phyloP scores from a whole-genome alignment of 2,329 filamentous ascomycete genomes.

The Clonostachys rhizophaga region DNA sequence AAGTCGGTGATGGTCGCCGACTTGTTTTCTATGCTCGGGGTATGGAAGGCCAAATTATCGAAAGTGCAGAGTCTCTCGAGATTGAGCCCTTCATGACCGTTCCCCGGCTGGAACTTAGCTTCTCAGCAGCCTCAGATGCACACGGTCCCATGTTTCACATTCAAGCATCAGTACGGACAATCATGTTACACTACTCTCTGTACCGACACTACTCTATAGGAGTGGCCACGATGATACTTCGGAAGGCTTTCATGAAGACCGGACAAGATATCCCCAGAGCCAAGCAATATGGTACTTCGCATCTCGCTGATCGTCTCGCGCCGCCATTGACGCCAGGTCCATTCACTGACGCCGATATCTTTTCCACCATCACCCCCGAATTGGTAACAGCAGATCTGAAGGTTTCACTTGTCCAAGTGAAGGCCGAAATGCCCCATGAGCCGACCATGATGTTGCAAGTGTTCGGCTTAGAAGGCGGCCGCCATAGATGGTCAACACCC shows the following conservation, averaged over 20 bases:
- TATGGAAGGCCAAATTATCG: slow-evolving; percentile 86
- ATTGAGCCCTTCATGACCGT: slow-evolving; percentile 80
- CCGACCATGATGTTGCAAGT: slow-evolving; percentile 90
- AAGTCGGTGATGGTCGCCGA: slow-evolving; percentile 71
- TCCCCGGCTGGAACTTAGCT: slow-evolving; percentile 80
- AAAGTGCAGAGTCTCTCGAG: slow-evolving; percentile 80
- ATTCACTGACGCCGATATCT: slow-evolving; percentile 18
- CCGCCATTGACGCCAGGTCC: slow-evolving; percentile 24
- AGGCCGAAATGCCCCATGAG: slow-evolving; percentile 82
- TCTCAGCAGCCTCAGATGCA: slow-evolving; percentile 80
- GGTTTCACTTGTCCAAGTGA: slow-evolving; percentile 77
- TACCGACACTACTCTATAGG: slow-evolving; percentile 90
- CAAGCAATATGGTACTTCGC: slow-evolving; percentile 20
- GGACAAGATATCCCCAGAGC: slow-evolving; percentile 29
- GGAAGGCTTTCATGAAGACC: slow-evolving; percentile 60
- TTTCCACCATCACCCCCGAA: slow-evolving; percentile 44
- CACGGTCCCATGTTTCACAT: slow-evolving; percentile 87
- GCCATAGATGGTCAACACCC: slow-evolving; percentile 82
- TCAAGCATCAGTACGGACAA: slow-evolving; percentile 72
- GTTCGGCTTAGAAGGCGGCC: slow-evolving; percentile 75
- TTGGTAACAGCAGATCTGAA: slow-evolving; percentile 79
- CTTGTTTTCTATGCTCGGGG: slow-evolving; percentile 77
- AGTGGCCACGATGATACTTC: slow-evolving; percentile 72
- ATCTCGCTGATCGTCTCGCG: slow-evolving; percentile 24
- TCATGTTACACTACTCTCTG: slow-evolving; percentile 85